A percentile compares a stretch with the other conserved stretches of the same genome.
phyloP scores from a whole-genome alignment of 2,329 filamentous ascomycete genomes.

The Monosporascus sp. region DNA sequence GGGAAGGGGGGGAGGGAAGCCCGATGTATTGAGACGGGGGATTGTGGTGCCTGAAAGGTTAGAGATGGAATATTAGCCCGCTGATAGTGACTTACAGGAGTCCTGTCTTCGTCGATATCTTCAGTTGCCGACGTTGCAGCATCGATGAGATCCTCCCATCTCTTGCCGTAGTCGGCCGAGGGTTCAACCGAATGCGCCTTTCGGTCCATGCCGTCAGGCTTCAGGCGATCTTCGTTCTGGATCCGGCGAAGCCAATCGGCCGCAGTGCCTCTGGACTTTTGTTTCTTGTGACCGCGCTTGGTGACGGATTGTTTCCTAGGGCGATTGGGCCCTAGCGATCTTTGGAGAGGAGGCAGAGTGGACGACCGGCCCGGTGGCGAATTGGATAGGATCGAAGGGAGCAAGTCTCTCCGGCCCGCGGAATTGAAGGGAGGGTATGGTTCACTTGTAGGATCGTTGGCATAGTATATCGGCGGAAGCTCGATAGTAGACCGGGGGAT shows the following conservation, averaged over 20 bases:
- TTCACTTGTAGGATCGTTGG: conserved; percentile 65
- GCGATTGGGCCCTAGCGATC: conserved; percentile 63
- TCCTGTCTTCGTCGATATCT: conserved; percentile 84
- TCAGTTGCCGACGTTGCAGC: conserved; percentile 88
- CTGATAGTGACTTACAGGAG: conserved; percentile 60
- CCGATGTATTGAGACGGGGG: conserved; percentile 57
- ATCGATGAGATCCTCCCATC: conserved; percentile 96
- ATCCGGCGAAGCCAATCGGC: conserved; percentile 58
- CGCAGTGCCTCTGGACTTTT: conserved; percentile 65
- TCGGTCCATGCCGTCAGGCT: conserved; percentile 61
- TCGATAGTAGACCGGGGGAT: conserved; percentile 65
- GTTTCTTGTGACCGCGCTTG: conserved; percentile 77
- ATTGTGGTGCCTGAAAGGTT: conserved; percentile 54
- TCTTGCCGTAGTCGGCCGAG: conserved; percentile 72
- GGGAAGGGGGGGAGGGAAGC: conserved; percentile 57
- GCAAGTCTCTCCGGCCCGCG: conserved; percentile 61
- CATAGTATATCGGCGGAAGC: conserved; percentile 61
- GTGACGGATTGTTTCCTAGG: conserved; percentile 83
- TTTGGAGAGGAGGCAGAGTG: conserved; percentile 77
- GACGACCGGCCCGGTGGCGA: conserved; percentile 85
- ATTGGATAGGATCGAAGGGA: conserved; percentile 75
- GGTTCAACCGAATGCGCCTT: conserved; percentile 88
- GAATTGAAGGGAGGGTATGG: conserved; percentile 60
- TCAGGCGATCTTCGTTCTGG: conserved; percentile 59
- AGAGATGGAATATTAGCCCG: conserved; percentile 38